Conservation (phyloP, 106 monocot genomes). For the Triglochin maritima region DNA sequence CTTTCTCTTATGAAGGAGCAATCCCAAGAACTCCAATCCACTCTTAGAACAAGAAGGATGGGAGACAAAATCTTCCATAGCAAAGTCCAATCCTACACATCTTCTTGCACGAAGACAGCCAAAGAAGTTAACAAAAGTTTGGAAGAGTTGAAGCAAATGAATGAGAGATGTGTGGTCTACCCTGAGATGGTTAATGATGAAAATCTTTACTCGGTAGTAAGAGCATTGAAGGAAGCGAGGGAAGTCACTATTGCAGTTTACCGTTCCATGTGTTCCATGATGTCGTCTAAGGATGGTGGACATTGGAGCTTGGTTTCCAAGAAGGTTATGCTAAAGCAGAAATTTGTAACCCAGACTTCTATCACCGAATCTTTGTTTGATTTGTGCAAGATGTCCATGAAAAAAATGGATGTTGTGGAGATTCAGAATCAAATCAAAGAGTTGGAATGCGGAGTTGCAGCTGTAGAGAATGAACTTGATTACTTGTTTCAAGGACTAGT, state of each 20-base stretch:
- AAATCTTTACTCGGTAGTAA: neutral
- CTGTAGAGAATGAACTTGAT: neutral
- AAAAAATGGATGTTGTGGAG: neutral
- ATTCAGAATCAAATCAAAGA: neutral
- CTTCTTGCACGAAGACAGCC: neutral
- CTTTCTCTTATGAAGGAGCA: constrained; percentile 1
- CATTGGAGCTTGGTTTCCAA: neutral
- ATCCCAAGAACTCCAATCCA: constrained; percentile 1
- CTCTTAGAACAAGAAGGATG: neutral
- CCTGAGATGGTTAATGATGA: neutral
- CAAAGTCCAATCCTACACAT: neutral
- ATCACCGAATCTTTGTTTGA: neutral
- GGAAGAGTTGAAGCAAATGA: constrained; percentile 11
- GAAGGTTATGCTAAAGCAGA: neutral
- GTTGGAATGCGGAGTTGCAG: neutral
- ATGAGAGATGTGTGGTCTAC: constrained; percentile 1
- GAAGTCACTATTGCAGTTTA: no score
- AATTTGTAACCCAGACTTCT: neutral
- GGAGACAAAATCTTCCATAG: neutral
- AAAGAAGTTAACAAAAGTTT: constrained; percentile 3
- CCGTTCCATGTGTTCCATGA: no score
- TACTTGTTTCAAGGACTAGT: constrained; percentile 4
- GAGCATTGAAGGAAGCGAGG: no score
- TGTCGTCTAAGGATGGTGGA: no score
- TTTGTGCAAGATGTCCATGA: no score